Base-by-base conservation (phyloP, 495 filamentous ascomycete species). In the Hypoxylon intermedium region DNA sequence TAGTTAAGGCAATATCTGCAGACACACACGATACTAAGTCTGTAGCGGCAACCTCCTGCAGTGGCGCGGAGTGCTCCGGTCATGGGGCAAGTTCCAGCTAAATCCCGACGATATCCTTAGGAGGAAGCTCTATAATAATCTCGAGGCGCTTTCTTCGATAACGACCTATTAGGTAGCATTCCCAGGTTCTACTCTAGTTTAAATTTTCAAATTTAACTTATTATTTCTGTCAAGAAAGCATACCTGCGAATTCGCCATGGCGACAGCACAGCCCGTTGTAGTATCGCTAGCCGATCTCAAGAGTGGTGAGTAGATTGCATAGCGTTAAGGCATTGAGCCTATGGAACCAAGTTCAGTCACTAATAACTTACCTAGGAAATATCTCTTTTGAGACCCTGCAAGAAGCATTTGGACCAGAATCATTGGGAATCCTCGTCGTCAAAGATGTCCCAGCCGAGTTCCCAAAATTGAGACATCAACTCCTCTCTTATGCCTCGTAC, bases 351-450 rank as follows among this genome's bases (percentile, higher is more conserved):
- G 18, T 13, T 18, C 45, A 30, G 9, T 41, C 47, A n/a, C 55
- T 69, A 13, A 69, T 21, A 21, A 38, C 24, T 13, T 52, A 38
- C 24, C 12, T 52, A 92, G 91, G 89, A 19, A 82, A 83, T 38
- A 81, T 97, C 47, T 80, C 88, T 5, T 89, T 91, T 53, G 82
- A 86, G 18, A 83, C 83, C 0, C 82, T 99, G 9, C 87, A 89
- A 59, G 82, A 88, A 60, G 94, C 94, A 2, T 98, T 99, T 68
- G 94, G 94, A 2, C 91, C 94, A 1, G 83, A 87, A 2, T 98
- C 95, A 0, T 75, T 99, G 20, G 94, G 95, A 0, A 97, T 99
- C 41, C 87, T 99, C 34, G 76, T 98, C 9, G 93, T 99, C 13
- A 91, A 88, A 72, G 89, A 91, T 67, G 83, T 98, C 0, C 89